Evolutionary conservation across 495 filamentous ascomycete species (phyloP).

Genomic region (Neurospora tetraspora): DNA sequence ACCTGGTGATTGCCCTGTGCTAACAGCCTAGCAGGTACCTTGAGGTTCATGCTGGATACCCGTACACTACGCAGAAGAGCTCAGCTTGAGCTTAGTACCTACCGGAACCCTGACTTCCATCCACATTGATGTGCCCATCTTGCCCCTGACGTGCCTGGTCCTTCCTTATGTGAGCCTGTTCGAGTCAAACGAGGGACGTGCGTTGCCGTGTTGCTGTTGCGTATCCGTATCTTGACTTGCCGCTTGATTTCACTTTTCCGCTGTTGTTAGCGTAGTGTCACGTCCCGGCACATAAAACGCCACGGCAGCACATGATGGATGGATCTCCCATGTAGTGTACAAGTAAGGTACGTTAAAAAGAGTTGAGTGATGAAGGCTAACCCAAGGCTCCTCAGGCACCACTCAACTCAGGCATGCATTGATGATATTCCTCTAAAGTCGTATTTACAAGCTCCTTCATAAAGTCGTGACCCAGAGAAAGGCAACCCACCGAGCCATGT

Average conservation of each 20-base stretch:
- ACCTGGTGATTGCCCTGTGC: background rate
- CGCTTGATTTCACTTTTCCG: no score
- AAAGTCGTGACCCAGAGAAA: background rate
- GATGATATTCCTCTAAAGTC: background rate
- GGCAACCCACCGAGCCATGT: conserved; percentile 6
- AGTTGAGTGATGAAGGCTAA: background rate
- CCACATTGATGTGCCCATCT: background rate
- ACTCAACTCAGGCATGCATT: background rate
- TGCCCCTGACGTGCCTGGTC: background rate
- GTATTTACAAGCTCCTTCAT: conserved; percentile 1
- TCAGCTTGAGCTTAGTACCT: background rate
- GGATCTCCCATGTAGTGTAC: background rate
- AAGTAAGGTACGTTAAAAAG: background rate
- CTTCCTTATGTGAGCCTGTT: background rate
- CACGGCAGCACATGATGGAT: background rate
- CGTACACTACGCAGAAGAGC: background rate
- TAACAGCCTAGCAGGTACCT: background rate
- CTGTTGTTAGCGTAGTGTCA: background rate
- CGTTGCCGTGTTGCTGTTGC: background rate
- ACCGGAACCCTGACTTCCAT: background rate
- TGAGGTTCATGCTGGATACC: background rate
- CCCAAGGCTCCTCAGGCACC: background rate
- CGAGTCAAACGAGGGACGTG: background rate
- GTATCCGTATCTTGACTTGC: background rate
- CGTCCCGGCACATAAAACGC: background rate